A percentile compares a stretch with the other conserved stretches of the same genome.
Conservation (phyloP, 768 basidiomycete genomes). For the Pholiota conissans region DNA sequence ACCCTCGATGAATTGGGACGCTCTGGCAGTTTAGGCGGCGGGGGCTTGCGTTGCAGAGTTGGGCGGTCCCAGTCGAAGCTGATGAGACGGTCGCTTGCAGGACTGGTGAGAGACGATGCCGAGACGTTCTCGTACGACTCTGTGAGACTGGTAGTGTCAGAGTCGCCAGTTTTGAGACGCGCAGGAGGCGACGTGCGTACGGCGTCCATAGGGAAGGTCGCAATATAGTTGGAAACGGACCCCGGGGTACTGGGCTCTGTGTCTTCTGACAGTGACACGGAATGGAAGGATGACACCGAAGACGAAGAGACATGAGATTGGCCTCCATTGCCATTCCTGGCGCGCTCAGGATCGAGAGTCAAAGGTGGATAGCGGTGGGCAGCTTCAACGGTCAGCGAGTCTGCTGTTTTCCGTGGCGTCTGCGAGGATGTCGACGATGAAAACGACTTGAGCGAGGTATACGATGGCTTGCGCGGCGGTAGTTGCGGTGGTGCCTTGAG, state of each 20-base stretch:
- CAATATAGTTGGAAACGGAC: conserved; percentile 41
- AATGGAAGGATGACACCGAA: conserved; percentile 82
- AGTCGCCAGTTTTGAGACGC: conserved; percentile 31
- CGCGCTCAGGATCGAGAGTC: conserved; percentile 31
- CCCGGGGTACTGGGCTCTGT: conserved; percentile 42
- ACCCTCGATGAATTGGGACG: conserved; percentile 36
- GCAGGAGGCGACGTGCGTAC: conserved; percentile 20
- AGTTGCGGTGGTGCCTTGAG: conserved; percentile 49
- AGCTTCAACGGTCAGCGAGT: conserved; percentile 56
- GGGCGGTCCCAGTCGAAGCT: conserved; percentile 52
- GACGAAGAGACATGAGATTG: conserved; percentile 57
- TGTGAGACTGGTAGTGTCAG: conserved; percentile 57
- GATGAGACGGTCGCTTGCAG: conserved; percentile 41
- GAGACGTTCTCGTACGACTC: conserved; percentile 77
- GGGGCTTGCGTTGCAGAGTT: conserved; percentile 31
- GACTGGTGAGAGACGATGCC: conserved; percentile 51
- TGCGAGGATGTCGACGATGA: conserved; percentile 28
- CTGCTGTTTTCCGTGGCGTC: conserved; percentile 25
- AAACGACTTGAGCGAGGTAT: conserved; percentile 42
- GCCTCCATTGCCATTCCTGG: conserved; percentile 19
- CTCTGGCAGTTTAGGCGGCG: conserved; percentile 50
- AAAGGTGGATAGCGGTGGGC: conserved; percentile 57
- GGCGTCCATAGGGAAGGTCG: conserved; percentile 48
- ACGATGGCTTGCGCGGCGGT: conserved; percentile 66
- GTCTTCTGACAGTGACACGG: conserved; percentile 77